These are phyloP conservation scores for Mycena filopes DNA, from an alignment of 768 basidiomycete species.

Conservation along the genomic window DNA sequence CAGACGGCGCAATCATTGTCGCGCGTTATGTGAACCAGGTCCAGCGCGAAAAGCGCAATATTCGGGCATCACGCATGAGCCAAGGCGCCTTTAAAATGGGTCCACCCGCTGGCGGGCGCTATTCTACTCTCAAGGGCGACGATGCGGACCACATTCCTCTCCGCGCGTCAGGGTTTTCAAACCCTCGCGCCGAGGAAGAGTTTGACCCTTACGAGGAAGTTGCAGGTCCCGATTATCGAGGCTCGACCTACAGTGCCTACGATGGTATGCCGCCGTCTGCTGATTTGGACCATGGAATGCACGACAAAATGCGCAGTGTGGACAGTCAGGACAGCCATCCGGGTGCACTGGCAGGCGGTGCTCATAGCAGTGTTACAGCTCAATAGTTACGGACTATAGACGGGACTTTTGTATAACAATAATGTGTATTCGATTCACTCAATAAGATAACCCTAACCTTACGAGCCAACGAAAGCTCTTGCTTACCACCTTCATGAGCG, in stretches of 20 bases:
- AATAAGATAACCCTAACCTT: not conserved
- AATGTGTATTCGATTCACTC: not conserved
- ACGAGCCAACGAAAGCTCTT: too few relatives aligned
- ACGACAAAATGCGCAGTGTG: not conserved
- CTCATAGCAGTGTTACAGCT: not conserved
- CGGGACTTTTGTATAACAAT: not conserved
- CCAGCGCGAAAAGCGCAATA: slow-evolving; percentile 58
- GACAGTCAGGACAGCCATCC: not conserved
- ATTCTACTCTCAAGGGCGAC: slow-evolving; percentile 39
- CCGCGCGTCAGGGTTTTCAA: slow-evolving; percentile 30
- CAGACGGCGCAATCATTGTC: slow-evolving; percentile 65
- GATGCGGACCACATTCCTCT: slow-evolving; percentile 24
- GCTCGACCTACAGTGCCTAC: slow-evolving; percentile 23
- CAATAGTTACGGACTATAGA: not conserved
- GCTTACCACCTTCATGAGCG: too few relatives aligned
- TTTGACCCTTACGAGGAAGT: slow-evolving; percentile 55
- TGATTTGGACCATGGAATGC: slow-evolving; percentile 14
- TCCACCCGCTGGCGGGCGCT: slow-evolving; percentile 39
- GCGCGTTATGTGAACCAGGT: slow-evolving; percentile 66
- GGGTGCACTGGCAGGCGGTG: not conserved
- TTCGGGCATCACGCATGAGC: slow-evolving; percentile 47
- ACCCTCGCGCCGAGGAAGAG: slow-evolving; percentile 37
- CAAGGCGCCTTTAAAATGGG: slow-evolving; percentile 51
- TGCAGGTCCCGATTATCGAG: slow-evolving; percentile 28
- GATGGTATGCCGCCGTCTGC: slow-evolving; percentile 24